Evolutionary conservation across 2,329 filamentous ascomycete genomes (phyloP), one percentile per base, ranked within the genome.

Genomic region (Onygena corvina): DNA sequence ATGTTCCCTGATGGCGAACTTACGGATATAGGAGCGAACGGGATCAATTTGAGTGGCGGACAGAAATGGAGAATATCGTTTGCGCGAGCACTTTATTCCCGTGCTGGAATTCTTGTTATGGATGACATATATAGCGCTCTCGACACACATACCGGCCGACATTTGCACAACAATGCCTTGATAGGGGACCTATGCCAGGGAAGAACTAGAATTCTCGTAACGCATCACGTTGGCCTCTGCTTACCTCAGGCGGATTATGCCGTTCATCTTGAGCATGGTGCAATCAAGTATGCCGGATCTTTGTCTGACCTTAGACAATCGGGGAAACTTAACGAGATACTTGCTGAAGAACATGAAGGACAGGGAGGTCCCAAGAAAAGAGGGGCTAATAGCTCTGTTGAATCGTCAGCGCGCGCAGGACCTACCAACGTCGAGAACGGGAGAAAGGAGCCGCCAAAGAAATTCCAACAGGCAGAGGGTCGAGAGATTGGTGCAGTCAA

Each of bases 51-150:
- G 4, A 87, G 82, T 53, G 86, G 87, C 54, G 87, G 86, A 0
- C 86, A 93, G 64, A 80, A 85, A 59, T 89, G 86, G 83, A 77
- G 86, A 47, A 76, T 92, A 27, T 86, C 84, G 0, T 79, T 93
- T 56, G 86, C 86, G 1, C 74, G 86, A 42, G 85, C 86, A 0
- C 71, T 92, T 14, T 92, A 92, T 63, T 89, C 84, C 1, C 74
- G 85, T 11, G 84, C 84, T 1, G 81, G 83, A 0, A 81, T 88
- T 53, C 69, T 93, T 3, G 70, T 92, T 14, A 72, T 92, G 58
- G 86, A 93, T 61, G 86, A 93, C 59, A 85, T 90, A 34, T 89
- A 93, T 63, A 86, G 82, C 60, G 70, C 86, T 7, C 79, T 92
- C 6, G 86, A 93, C 63, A 82, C 84, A 2, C 84, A 89, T 59